Conservation (phyloP, 306 rosid species). For the Cicer cuneatum region DNA sequence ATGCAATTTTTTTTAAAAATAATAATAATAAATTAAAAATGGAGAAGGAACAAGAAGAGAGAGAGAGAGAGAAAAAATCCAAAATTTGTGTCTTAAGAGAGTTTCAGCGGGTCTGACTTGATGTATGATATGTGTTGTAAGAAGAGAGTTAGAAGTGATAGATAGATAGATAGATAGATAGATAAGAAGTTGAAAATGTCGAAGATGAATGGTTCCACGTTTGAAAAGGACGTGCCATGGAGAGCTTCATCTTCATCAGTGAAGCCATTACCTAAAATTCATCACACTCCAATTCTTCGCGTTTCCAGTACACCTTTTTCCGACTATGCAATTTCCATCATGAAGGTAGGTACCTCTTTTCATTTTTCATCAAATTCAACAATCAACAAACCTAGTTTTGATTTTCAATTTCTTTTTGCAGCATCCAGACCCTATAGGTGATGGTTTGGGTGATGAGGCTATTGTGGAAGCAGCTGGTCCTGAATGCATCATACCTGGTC, state of each 20-base stretch:
- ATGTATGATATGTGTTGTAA: conserved; percentile 21
- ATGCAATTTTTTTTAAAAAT: too few species aligned
- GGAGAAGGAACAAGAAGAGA: not conserved
- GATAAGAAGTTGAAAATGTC: conserved; percentile 54
- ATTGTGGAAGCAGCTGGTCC: conserved; percentile 93
- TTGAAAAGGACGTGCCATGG: conserved; percentile 89
- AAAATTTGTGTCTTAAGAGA: conserved; percentile 35
- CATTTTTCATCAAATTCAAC: not conserved
- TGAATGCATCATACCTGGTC: conserved; percentile 92
- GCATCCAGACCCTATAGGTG: conserved; percentile 80
- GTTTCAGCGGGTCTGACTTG: not conserved
- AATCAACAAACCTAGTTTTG: not conserved
- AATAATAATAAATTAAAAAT: not conserved
- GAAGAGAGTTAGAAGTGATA: not conserved
- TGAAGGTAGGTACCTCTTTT: conserved; percentile 61
- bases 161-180: not conserved
- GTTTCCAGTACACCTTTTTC: conserved; percentile 65
- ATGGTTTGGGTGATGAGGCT: conserved; percentile 80
- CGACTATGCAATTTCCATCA: conserved; percentile 66
- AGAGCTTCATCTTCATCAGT: conserved; percentile 61
- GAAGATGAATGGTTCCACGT: conserved; percentile 52
- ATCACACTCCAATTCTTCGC: conserved; percentile 79
- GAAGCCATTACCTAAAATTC: conserved; percentile 81
- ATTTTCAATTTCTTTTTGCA: conserved; percentile 38
- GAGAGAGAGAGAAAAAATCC: not conserved